Conservation (phyloP, 2,329 filamentous ascomycete species). For the Penicillium nordicum region DNA sequence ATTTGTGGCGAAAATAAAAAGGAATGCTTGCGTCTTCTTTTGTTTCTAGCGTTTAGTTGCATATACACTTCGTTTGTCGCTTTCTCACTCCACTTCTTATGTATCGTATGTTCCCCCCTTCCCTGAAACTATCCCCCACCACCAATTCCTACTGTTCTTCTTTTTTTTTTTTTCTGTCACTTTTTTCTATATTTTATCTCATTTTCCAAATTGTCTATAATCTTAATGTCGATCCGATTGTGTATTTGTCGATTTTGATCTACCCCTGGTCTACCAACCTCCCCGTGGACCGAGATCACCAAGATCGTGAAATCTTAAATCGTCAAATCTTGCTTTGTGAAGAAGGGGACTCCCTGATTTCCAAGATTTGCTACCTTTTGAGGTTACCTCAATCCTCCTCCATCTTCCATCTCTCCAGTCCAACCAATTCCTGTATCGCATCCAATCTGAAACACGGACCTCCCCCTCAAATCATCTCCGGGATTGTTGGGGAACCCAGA, state of each 20-base stretch:
- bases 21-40: constrained; percentile 21
- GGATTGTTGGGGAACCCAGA: constrained; percentile 12
- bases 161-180: constrained; percentile 7
- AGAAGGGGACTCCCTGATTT: background rate
- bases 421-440: constrained; percentile 18
- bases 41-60: constrained; percentile 9
- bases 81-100: constrained; percentile 19
- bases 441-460: constrained; percentile 25
- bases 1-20: constrained; percentile 18
- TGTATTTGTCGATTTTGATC: background rate
- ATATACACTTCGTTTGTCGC: constrained; percentile 11
- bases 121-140: constrained; percentile 5
- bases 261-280: background rate
- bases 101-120: constrained; percentile 22
- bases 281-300: background rate
- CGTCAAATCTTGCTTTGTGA: constrained; percentile 3
- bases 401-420: constrained; percentile 17
- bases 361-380: background rate
- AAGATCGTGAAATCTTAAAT: background rate
- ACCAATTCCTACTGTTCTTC: constrained; percentile 4
- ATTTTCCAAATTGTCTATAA: constrained; percentile 7
- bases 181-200: constrained; percentile 3
- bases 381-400: constrained; percentile 12
- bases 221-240: constrained; percentile 7
- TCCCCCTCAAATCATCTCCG: constrained; percentile 19